phyloP scores from a whole-genome alignment of 768 basidiomycete species.

The Russula lepida region DNA sequence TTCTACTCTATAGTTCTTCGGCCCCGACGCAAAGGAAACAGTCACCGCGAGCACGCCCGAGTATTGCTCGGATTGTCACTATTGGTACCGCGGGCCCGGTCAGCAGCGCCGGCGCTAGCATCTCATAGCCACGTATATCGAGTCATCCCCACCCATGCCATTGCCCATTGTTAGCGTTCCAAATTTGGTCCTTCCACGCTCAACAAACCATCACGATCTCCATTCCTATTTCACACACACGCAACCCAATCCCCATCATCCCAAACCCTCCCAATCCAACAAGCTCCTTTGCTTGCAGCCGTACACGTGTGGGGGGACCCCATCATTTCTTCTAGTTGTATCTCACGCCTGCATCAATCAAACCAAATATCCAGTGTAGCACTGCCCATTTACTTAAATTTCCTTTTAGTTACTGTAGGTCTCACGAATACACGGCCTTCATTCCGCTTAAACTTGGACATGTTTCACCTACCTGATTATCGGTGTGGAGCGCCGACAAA shows the following conservation, averaged over 20 bases:
- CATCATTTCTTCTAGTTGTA: slow-evolving; percentile 14
- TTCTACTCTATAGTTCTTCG: slow-evolving; percentile 46
- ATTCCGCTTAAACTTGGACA: background rate
- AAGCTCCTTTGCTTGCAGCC: background rate
- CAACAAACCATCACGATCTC: background rate
- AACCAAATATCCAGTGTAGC: slow-evolving; percentile 18
- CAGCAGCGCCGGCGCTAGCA: slow-evolving; percentile 19
- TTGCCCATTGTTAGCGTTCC: background rate
- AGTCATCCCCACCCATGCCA: background rate
- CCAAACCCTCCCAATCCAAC: background rate
- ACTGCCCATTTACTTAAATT: slow-evolving; percentile 17
- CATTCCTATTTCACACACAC: background rate
- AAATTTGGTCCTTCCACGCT: background rate
- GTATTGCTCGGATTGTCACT: slow-evolving; percentile 29
- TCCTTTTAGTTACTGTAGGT: slow-evolving; percentile 6
- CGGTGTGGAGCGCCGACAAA: background rate
- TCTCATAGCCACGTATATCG: background rate
- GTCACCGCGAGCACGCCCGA: slow-evolving; percentile 43
- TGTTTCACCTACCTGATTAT: too few species aligned
- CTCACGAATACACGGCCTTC: slow-evolving; percentile 14
- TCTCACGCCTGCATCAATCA: slow-evolving; percentile 9
- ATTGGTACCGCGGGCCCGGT: slow-evolving; percentile 25
- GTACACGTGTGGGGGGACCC: background rate
- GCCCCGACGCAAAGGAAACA: slow-evolving; percentile 60
- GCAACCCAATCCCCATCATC: background rate